Conservation (phyloP, 345 rosid genomes). For the Linum usitatissimum region DNA sequence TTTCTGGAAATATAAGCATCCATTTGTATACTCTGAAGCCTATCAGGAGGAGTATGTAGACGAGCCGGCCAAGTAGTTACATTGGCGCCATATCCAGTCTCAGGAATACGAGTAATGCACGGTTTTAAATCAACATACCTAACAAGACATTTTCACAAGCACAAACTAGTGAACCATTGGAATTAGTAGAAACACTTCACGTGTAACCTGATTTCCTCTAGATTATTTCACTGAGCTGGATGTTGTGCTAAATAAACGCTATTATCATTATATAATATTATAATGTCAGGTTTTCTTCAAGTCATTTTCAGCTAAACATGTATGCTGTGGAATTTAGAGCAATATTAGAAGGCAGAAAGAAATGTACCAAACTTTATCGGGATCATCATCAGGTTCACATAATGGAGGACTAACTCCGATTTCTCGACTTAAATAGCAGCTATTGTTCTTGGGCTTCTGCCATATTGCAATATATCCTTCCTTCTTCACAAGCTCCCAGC, state of each 20-base stretch:
- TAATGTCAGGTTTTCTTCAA: too few relatives aligned
- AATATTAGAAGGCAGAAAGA: not conserved
- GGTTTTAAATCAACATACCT: constrained; percentile 86
- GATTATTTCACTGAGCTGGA: too few relatives aligned
- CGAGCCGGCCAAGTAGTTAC: constrained; percentile 74
- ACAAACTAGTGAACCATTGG: constrained; percentile 6
- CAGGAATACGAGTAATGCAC: constrained; percentile 72
- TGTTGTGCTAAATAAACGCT: too few relatives aligned
- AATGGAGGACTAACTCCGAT: constrained; percentile 54
- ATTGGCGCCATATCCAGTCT: constrained; percentile 76
- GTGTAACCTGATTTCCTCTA: too few relatives aligned
- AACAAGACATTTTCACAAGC: constrained; percentile 3
- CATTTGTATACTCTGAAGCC: constrained; percentile 73
- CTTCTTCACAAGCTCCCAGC: constrained; percentile 92
- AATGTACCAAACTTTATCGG: constrained; percentile 77
- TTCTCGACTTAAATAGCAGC: constrained; percentile 71
- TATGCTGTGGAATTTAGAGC: too few relatives aligned
- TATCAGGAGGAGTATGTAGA: constrained; percentile 69
- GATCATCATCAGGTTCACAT: constrained; percentile 69
- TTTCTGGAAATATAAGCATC: constrained; percentile 84
- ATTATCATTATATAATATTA: too few relatives aligned
- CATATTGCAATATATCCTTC: constrained; percentile 94
- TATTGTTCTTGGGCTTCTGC: constrained; percentile 74
- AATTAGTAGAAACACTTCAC: constrained; percentile 2
- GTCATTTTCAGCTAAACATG: too few relatives aligned